A percentile compares a stretch with the other conserved stretches of the same genome.
These are phyloP conservation scores for Ceraceosorus guamensis DNA, from an alignment of 1,284 basidiomycete genomes.

Conservation along the genomic window DNA sequence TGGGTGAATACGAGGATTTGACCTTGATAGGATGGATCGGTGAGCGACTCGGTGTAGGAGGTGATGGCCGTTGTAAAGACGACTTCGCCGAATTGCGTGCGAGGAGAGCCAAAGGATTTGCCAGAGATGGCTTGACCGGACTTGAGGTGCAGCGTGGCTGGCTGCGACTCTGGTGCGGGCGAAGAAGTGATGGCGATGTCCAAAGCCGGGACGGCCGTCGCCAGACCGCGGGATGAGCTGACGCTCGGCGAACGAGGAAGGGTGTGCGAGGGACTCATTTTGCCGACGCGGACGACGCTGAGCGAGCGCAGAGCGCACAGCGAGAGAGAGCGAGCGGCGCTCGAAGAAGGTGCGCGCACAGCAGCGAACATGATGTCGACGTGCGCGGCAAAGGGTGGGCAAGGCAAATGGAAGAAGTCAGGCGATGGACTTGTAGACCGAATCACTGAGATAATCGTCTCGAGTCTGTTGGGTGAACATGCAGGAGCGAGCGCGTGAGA, in stretches of 20 bases:
- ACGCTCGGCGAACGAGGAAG: background rate
- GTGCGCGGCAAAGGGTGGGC: constrained; percentile 15
- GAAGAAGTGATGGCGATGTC: constrained; percentile 32
- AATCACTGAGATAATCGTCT: constrained; percentile 45
- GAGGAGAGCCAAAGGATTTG: constrained; percentile 78
- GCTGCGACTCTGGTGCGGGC: constrained; percentile 49
- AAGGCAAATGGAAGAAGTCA: background rate
- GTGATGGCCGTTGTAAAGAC: constrained; percentile 99
- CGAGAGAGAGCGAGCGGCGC: constrained; percentile 1
- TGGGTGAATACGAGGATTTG: constrained; percentile 98
- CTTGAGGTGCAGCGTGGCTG: constrained; percentile 85
- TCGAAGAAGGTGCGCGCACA: background rate
- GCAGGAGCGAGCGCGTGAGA: background rate
- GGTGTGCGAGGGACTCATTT: background rate
- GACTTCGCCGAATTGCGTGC: constrained; percentile 87
- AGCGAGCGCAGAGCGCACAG: background rate
- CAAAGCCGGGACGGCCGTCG: constrained; percentile 6
- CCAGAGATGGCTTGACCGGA: constrained; percentile 86
- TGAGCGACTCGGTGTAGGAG: constrained; percentile 99
- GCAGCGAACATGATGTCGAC: constrained; percentile 24
- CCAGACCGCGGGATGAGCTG: constrained; percentile 3
- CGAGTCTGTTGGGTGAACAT: constrained; percentile 39
- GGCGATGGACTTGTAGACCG: constrained; percentile 32
- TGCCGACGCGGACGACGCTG: constrained; percentile 2
- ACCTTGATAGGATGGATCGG: constrained; percentile 94